Evolutionary conservation across 441 rosid genomes (phyloP).

Genomic region (Arabidopsis lyrata): DNA sequence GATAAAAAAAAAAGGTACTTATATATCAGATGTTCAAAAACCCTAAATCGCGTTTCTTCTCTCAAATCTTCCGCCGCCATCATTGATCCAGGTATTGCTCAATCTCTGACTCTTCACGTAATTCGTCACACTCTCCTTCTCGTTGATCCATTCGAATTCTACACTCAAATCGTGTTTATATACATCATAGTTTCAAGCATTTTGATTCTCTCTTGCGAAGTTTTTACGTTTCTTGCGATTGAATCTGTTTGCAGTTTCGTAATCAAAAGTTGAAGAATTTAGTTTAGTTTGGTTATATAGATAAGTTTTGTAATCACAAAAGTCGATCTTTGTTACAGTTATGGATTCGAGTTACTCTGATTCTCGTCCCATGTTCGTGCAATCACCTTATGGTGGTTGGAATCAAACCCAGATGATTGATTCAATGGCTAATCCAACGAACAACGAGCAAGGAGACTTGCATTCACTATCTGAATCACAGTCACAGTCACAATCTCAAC

Average conservation of each 20-base stretch:
- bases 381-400: constrained; percentile 62
- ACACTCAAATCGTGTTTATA: constrained; percentile 6
- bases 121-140: background rate
- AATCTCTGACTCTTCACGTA: constrained; percentile 7
- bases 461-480: constrained; percentile 59
- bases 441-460: constrained; percentile 50
- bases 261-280: background rate
- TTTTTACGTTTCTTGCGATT: background rate
- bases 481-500: constrained; percentile 45
- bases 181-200: constrained; percentile 36
- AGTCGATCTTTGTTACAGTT: constrained; percentile 15
- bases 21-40: constrained; percentile 43
- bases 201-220: constrained; percentile 28
- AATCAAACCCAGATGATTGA: constrained; percentile 52
- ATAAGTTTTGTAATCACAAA: constrained; percentile 8
- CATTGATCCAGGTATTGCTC: constrained; percentile 38
- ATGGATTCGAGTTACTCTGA: constrained; percentile 71
- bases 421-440: constrained; percentile 41
- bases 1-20: constrained; percentile 30
- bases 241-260: constrained; percentile 23
- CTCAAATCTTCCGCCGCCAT: constrained; percentile 45
- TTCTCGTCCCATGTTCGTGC: constrained; percentile 53
- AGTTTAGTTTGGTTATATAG: background rate
- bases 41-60: constrained; percentile 39
- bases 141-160: constrained; percentile 21